Evolutionary conservation across 768 basidiomycete genomes (phyloP), one percentile per base, ranked within the genome.

Genomic region (Lentinula detonsa): DNA sequence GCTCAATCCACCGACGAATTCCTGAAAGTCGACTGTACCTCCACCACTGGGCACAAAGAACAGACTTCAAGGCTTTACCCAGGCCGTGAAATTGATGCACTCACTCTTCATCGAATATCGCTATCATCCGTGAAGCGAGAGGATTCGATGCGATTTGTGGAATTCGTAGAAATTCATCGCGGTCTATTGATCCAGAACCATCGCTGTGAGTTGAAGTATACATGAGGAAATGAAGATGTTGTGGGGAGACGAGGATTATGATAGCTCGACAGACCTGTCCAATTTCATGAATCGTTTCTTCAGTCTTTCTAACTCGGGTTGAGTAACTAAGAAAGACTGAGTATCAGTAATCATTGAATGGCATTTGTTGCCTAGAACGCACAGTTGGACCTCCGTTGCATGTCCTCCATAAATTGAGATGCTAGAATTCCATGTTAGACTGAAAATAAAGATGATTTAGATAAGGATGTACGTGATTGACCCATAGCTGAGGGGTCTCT

Each of bases 271-370:
- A 28, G 65, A 88, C 92, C 89, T 91, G 74, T 99, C 97, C 67
- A 99, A 88, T 77, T 99, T 99, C 94, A 98, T 98, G 75, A 99
- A 98, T 58, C 97, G 88, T 73, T 98, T 98, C 84, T 97, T 97
- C 67, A 98, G 81, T 58, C 97, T 84, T 67, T 98, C 93, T 67
- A 99, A 78, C 76, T 99, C 97, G 52, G 87, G 83, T 53, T 90
- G 91, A 18, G 93, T 98, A 87, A 99, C 97, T 98, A 62, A 37
- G 59, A 55, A 46, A 33, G 31, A 35, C 40, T 51, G 23, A 53
- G 60, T 63, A 39, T 13, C 57, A n/a, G 65, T 64, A 59, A 63
- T 61, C 62, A 57, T 37, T 64, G 57, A 50, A 52, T 34, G 23
- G 55, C 15, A 5, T 51, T 34, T 10, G 7, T 34, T 0, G n/a